These are phyloP conservation scores for Vanrija sp. DNA, from an alignment of 1,284 basidiomycete species.

Conservation along the genomic window DNA sequence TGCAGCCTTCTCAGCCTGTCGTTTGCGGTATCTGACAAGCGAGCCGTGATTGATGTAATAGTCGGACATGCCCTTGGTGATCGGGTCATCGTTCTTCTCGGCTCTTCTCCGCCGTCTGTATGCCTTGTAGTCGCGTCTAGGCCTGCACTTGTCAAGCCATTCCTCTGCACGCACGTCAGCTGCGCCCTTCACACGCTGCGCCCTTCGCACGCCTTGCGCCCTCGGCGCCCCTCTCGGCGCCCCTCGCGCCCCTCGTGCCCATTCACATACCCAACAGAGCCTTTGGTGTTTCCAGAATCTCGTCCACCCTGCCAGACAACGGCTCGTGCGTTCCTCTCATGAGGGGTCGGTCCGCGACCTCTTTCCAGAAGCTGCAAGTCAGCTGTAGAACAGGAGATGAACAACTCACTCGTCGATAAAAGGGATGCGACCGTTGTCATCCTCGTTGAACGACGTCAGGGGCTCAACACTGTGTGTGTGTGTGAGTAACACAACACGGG, in stretches of 20 bases:
- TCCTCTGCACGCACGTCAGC: slow-evolving; percentile 7
- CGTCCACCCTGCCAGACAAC: slow-evolving; percentile 1
- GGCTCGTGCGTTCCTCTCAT: slow-evolving; percentile 19
- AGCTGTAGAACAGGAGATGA: background rate
- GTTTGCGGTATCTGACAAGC: slow-evolving; percentile 12
- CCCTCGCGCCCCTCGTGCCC: no score
- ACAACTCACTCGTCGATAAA: slow-evolving; percentile 16
- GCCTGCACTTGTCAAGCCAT: slow-evolving; percentile 18
- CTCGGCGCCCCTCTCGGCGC: no score
- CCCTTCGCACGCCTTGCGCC: no score
- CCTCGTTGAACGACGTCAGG: slow-evolving; percentile 8
- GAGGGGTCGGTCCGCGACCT: slow-evolving; percentile 7
- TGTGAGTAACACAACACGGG: background rate
- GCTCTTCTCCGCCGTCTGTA: slow-evolving; percentile 23
- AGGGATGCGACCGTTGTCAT: slow-evolving; percentile 7
- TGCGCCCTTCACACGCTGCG: background rate
- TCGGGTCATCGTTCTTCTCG: slow-evolving; percentile 10
- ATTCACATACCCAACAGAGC: slow-evolving; percentile 20
- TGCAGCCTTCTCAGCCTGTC: background rate
- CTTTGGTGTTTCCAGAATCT: slow-evolving; percentile 19
- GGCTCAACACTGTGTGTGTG: slow-evolving; percentile 17
- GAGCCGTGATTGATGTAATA: slow-evolving; percentile 16
- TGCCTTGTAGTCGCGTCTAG: slow-evolving; percentile 18
- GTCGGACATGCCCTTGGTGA: slow-evolving; percentile 30
- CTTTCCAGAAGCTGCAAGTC: slow-evolving; percentile 25